Percentiles rank a stretch among this genome's conserved stretches.
These are phyloP conservation scores for Nemania sp. DNA, from an alignment of 2,329 filamentous ascomycete genomes.

Conservation along the genomic window DNA sequence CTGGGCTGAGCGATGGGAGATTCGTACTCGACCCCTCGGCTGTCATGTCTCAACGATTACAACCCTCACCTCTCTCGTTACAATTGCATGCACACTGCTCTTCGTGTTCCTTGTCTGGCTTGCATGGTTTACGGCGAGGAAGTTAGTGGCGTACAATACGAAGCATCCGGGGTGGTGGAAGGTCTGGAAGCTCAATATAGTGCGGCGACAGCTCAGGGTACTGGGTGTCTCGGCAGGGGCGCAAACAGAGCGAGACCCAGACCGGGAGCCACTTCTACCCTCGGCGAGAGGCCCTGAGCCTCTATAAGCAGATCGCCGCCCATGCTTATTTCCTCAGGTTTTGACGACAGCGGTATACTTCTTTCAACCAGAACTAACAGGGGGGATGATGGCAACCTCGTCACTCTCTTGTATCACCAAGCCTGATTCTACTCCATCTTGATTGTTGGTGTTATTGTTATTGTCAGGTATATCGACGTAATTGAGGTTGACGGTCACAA, in stretches of 20 bases:
- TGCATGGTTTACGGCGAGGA: slow-evolving; percentile 15
- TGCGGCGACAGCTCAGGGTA: background rate
- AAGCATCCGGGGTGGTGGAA: slow-evolving; percentile 38
- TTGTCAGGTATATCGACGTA: slow-evolving; percentile 72
- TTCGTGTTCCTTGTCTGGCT: slow-evolving; percentile 31
- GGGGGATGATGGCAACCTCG: slow-evolving; percentile 86
- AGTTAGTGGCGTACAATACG: slow-evolving; percentile 15
- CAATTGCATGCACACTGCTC: slow-evolving; percentile 38
- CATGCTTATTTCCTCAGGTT: background rate
- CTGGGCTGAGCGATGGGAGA: slow-evolving; percentile 50
- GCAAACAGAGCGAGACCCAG: background rate
- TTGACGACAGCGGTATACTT: background rate
- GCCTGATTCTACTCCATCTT: slow-evolving; percentile 28
- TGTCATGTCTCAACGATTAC: slow-evolving; percentile 47
- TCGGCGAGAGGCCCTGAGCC: background rate
- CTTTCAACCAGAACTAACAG: slow-evolving; percentile 78
- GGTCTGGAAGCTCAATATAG: slow-evolving; percentile 31
- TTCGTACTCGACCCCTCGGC: slow-evolving; percentile 43
- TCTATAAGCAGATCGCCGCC: background rate
- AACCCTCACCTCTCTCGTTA: slow-evolving; percentile 41
- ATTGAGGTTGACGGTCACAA: slow-evolving; percentile 79
- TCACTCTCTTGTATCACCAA: slow-evolving; percentile 70
- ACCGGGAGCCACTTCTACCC: slow-evolving; percentile 25
- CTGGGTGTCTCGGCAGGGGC: background rate
- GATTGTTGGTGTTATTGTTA: slow-evolving; percentile 48